phyloP scores from a whole-genome alignment of 2,329 filamentous ascomycete genomes.

The Neofusicoccum parvum region DNA sequence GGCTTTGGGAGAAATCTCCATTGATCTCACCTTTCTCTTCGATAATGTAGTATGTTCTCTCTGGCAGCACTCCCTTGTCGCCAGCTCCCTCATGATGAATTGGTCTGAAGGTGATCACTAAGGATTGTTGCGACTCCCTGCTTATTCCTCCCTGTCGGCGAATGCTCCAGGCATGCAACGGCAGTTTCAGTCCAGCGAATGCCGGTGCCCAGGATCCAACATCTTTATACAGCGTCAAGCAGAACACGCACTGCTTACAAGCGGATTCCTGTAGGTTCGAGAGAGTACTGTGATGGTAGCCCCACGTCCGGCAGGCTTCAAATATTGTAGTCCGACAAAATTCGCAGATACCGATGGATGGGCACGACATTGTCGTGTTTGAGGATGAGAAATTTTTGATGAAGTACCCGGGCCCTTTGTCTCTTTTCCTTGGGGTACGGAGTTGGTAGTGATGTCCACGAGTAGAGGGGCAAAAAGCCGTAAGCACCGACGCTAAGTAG shows the following conservation, averaged over 20 bases:
- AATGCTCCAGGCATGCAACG: constrained; percentile 29
- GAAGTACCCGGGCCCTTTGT: too few species aligned
- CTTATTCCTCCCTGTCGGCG: constrained; percentile 24
- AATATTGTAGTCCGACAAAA: constrained; percentile 1
- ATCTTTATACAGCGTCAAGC: constrained; percentile 24
- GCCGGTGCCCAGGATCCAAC: constrained; percentile 22
- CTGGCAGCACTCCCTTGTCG: constrained; percentile 19
- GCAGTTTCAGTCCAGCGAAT: constrained; percentile 19
- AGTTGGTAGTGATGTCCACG: too few species aligned
- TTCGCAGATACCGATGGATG: constrained; percentile 38
- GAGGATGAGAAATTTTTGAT: too few species aligned
- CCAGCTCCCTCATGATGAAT: neutral
- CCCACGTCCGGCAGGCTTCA: neutral
- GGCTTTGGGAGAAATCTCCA: neutral
- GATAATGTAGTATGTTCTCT: constrained; percentile 28
- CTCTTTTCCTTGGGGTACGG: too few species aligned
- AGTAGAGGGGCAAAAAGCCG: too few species aligned
- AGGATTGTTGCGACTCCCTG: constrained; percentile 25
- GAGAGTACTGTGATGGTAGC: neutral
- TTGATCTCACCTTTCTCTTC: constrained; percentile 23
- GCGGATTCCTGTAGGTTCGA: neutral
- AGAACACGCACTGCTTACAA: constrained; percentile 25
- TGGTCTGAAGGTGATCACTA: constrained; percentile 28
- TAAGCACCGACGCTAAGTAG: too few species aligned
- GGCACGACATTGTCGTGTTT: neutral